Evolutionary conservation across 805 yeast species (phyloP).

Genomic region (Candida dajiaensis): DNA sequence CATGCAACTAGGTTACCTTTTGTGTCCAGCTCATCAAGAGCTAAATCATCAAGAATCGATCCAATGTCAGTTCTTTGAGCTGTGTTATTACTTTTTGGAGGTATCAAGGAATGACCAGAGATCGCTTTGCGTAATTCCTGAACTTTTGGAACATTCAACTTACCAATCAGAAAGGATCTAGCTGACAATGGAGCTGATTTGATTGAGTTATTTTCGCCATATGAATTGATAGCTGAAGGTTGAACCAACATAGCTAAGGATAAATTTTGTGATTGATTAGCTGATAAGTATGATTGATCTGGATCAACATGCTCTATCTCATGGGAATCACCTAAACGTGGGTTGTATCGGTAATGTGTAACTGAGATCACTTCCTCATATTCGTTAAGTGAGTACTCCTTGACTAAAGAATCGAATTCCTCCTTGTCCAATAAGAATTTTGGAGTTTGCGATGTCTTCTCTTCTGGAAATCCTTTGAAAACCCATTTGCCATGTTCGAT

Average conservation of each 20-base stretch:
- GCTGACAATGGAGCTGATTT: conserved; percentile 24
- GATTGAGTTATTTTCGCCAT: conserved; percentile 17
- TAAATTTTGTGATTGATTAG: conserved; percentile 10
- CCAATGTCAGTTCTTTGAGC: conserved; percentile 18
- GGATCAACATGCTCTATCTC: conserved; percentile 2
- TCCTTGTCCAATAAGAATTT: conserved; percentile 10
- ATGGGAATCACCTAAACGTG: background rate
- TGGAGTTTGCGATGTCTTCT: conserved; percentile 4
- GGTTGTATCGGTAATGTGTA: conserved; percentile 19
- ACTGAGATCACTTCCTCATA: conserved; percentile 15
- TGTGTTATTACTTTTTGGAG: conserved; percentile 1
- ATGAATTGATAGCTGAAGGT: background rate
- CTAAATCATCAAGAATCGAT: conserved; percentile 19
- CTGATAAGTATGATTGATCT: conserved; percentile 4
- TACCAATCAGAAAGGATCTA: conserved; percentile 20
- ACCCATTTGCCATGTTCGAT: conserved; percentile 15
- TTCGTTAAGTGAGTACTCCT: conserved; percentile 4
- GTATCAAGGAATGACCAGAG: conserved; percentile 12
- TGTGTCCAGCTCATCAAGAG: conserved; percentile 15
- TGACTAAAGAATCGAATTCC: conserved; percentile 2
- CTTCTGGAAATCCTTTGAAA: conserved; percentile 10
- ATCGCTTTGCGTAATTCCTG: conserved; percentile 22
- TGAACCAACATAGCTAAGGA: conserved; percentile 17
- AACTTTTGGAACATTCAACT: conserved; percentile 21
- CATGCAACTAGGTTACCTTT: conserved; percentile 12